Percentiles rank a stretch among this genome's conserved stretches.
phyloP scores from a whole-genome alignment of 768 basidiomycete genomes.

The Leccinum barrowsii region DNA sequence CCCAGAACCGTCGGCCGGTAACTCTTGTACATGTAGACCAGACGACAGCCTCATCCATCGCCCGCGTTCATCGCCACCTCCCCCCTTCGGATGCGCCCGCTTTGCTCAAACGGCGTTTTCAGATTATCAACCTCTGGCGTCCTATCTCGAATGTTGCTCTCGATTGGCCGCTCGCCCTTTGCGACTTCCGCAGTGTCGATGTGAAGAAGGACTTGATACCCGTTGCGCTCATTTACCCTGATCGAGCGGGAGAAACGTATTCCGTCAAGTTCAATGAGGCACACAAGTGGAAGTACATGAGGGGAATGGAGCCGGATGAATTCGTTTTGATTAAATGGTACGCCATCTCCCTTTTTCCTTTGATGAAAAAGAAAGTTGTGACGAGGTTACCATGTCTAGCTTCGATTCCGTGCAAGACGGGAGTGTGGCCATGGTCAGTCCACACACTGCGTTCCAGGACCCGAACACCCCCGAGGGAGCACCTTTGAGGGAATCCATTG shows the following conservation, averaged over 20 bases:
- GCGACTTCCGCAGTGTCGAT: background rate
- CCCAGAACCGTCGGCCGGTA: slow-evolving; percentile 43
- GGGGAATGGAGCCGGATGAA: slow-evolving; percentile 43
- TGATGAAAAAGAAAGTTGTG: background rate
- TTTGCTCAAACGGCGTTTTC: slow-evolving; percentile 43
- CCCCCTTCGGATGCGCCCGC: slow-evolving; percentile 37
- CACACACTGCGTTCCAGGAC: slow-evolving; percentile 35
- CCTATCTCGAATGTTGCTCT: slow-evolving; percentile 38
- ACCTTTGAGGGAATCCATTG: slow-evolving; percentile 33
- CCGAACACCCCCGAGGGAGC: slow-evolving; percentile 32
- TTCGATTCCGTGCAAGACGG: slow-evolving; percentile 36
- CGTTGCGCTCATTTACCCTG: background rate
- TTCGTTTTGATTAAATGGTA: slow-evolving; percentile 48
- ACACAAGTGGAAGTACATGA: slow-evolving; percentile 46
- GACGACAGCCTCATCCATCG: slow-evolving; percentile 34
- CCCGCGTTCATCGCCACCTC: slow-evolving; percentile 43
- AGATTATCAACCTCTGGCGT: slow-evolving; percentile 55
- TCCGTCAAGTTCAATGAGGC: slow-evolving; percentile 34
- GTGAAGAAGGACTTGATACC: background rate
- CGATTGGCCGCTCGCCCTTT: background rate
- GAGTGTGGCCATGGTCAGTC: slow-evolving; percentile 29
- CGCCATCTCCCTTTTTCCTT: slow-evolving; percentile 1
- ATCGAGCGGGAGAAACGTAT: slow-evolving; percentile 43
- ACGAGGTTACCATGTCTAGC: slow-evolving; percentile 10
- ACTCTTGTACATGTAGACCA: slow-evolving; percentile 45